Evolutionary conservation across 129 eudicot species (phyloP).

Genomic region (Saussurea involucrata): DNA sequence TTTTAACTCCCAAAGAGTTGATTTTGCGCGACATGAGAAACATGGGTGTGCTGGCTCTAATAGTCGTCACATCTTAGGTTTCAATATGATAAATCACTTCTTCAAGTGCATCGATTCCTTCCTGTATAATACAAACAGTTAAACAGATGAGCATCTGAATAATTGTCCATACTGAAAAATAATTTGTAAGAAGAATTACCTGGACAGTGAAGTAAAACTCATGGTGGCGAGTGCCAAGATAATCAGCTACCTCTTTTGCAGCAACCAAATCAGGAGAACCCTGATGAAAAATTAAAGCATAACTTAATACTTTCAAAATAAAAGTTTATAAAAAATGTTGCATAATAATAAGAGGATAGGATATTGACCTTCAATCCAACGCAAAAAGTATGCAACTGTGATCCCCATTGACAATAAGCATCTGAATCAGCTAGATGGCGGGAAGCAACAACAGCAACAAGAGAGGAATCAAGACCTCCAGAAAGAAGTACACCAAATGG

Average conservation of each 20-base stretch:
- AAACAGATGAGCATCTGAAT: not conserved
- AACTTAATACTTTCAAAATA: not conserved
- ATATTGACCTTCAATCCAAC: conserved; percentile 77
- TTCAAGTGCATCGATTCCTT: conserved; percentile 95
- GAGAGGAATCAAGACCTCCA: conserved; percentile 99
- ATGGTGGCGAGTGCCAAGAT: conserved; percentile 92
- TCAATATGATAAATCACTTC: conserved; percentile 93
- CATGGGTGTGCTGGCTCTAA: conserved; percentile 99
- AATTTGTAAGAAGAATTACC: conserved; percentile 31
- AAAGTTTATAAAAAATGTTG: not conserved
- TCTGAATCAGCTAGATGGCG: conserved; percentile 72
- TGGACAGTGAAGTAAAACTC: conserved; percentile 96
- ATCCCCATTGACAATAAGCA: conserved; percentile 91
- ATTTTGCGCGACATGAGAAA: conserved; percentile 97
- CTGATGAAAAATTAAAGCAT: conserved; percentile 26
- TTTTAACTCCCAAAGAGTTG: conserved; percentile 92
- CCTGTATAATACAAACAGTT: conserved; percentile 58
- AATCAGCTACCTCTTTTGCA: conserved; percentile 93
- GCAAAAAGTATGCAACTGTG: conserved; percentile 92
- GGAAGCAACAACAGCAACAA: conserved; percentile 95
- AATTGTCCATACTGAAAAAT: no score
- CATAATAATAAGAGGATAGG: not conserved
- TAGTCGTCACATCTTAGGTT: conserved; percentile 94
- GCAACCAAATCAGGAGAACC: conserved; percentile 97
- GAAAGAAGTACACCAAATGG: conserved; percentile 97